phyloP scores from a whole-genome alignment of 495 filamentous ascomycete genomes.

The Penicillium atrosanguineum region DNA sequence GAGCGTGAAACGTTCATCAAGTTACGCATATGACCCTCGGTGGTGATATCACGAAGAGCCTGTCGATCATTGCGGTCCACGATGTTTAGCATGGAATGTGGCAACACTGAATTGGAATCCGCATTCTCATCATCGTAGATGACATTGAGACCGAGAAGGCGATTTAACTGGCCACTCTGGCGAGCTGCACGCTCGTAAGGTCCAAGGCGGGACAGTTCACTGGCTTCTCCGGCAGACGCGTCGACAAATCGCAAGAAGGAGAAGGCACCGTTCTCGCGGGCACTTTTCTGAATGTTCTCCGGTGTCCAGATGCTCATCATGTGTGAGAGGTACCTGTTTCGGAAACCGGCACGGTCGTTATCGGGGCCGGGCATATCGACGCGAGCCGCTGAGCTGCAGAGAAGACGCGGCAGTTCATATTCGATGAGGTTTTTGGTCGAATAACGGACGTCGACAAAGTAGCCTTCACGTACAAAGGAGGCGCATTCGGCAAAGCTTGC shows the following conservation, averaged over 20 bases:
- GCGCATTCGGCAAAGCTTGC: constrained; percentile 89
- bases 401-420: constrained; percentile 73
- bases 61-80: constrained; percentile 63
- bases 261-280: constrained; percentile 62
- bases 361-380: constrained; percentile 72
- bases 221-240: constrained; percentile 67
- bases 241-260: constrained; percentile 90
- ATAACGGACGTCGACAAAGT: constrained; percentile 74
- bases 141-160: constrained; percentile 53
- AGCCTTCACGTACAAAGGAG: constrained; percentile 87
- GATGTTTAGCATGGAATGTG: constrained; percentile 79
- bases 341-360: constrained; percentile 75
- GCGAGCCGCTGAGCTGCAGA: constrained; percentile 74
- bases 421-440: constrained; percentile 85
- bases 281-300: constrained; percentile 65
- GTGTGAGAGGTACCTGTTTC: constrained; percentile 66
- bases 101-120: constrained; percentile 50
- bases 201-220: constrained; percentile 60
- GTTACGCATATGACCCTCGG: constrained; percentile 66
- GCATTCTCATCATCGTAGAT: constrained; percentile 61
- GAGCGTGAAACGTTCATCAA: constrained; percentile 77
- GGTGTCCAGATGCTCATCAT: constrained; percentile 87
- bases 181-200: constrained; percentile 64
- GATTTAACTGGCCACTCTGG: constrained; percentile 42
- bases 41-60: constrained; percentile 66